Evolutionary conservation across 129 eudicot genomes (phyloP), one percentile per base, ranked within the genome.

Genomic region (Arctium minus): DNA sequence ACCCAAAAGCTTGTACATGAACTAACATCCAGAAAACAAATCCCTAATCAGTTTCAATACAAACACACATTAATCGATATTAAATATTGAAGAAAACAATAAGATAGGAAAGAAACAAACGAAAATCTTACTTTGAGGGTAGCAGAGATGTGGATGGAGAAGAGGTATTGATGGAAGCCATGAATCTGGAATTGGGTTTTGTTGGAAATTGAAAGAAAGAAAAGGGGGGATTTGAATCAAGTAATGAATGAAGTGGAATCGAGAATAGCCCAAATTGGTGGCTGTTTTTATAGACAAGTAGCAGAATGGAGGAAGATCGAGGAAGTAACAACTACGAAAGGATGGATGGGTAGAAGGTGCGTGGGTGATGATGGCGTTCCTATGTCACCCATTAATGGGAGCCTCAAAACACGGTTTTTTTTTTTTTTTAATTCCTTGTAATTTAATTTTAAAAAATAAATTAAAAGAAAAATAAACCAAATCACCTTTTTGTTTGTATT

Each of bases 141-240:
- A 92, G 79, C 30, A 89, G 77, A 81, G 93, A 72, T 31, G 92
- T 93, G 75, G 97, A 89, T 11, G 92, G 82, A 86, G 91, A 86
- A 83, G 93, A 91, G 70, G 88, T 83, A 36, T 85, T 88, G 33
- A 93, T 81, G 46, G 97, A 89, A 83, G 96, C 96, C 97, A 91
- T 92, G 50, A 56, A 77, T 71, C 73, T 35, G 79, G 71, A 76
- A 46, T 72, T 37, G 62, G 71, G 78, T 53, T 11, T 35, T 53
- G 18, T 53, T 42, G 12, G 8, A 40, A 67, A 36, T 15, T 71
- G 50, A 56, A 38, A 48, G 18, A 64, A 22, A 22, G 27, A 12
- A 53, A 77, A 71, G 50, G n/a, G 33, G 37, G 82, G 17, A 27
- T 5, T 30, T 74, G 75, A 44, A 2, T 70, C 8, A 32, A 13